These are phyloP conservation scores for Ceratobasidium papillatum DNA, from an alignment of 1,284 basidiomycete species.

Conservation along the genomic window DNA sequence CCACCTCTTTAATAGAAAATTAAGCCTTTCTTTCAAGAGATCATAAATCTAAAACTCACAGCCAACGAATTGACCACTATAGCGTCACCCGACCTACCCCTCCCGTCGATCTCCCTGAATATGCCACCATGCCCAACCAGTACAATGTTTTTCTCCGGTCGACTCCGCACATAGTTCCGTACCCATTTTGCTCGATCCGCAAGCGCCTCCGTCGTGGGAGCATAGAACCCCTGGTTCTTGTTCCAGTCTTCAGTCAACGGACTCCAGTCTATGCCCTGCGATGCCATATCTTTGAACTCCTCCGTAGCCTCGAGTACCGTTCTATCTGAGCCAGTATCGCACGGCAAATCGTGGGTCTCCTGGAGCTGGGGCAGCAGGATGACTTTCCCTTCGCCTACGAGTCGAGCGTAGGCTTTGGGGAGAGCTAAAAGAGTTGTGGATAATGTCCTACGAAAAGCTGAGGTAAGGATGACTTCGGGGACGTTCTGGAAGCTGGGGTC, in stretches of 20 bases:
- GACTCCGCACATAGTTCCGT: slow-evolving; percentile 14
- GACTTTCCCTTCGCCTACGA: slow-evolving; percentile 6
- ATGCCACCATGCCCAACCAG: slow-evolving; percentile 35
- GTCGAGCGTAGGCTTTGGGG: slow-evolving; percentile 16
- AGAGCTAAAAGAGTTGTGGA: slow-evolving; percentile 32
- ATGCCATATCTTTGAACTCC: slow-evolving; percentile 22
- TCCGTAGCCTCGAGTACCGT: slow-evolving; percentile 16
- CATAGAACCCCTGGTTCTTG: slow-evolving; percentile 36
- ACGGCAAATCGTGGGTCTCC: slow-evolving; percentile 33
- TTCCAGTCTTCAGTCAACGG: slow-evolving; percentile 26
- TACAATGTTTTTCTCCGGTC: slow-evolving; percentile 22
- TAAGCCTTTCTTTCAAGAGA: neutral
- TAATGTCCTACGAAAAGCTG: slow-evolving; percentile 20
- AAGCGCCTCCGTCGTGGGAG: slow-evolving; percentile 20
- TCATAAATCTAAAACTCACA: neutral
- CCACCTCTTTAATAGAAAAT: neutral
- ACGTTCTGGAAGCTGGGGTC: slow-evolving; percentile 32
- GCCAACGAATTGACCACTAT: neutral
- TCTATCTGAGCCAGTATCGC: slow-evolving; percentile 36
- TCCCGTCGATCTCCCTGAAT: slow-evolving; percentile 29
- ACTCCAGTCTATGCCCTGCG: slow-evolving; percentile 24
- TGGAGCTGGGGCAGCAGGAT: slow-evolving; percentile 27
- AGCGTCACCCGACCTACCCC: neutral
- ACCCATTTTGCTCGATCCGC: slow-evolving; percentile 23
- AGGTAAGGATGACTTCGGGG: slow-evolving; percentile 27